Base-by-base conservation (phyloP, 2,329 filamentous ascomycete genomes). In the Daldinia sp. region DNA sequence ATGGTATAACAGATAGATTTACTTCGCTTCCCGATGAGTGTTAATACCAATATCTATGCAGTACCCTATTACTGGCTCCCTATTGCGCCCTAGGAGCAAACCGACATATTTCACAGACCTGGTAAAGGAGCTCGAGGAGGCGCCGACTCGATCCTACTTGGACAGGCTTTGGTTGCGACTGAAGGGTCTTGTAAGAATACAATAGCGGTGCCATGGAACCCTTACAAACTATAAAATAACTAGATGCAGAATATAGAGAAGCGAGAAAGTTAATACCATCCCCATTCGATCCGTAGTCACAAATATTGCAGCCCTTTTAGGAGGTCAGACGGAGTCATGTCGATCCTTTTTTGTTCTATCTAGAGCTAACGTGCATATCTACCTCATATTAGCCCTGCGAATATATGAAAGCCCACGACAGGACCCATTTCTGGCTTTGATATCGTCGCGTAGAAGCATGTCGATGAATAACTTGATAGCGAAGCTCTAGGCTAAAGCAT, bases 21-120 rank as follows among this genome's bases (percentile, higher is more conserved):
- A 13, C 4, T 29, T 7, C 21, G 21, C 10, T 51, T 17, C n/a
- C 15, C 21, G 10, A 8, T 19, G 3, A 25, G 21, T 9, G 9
- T 3, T 32, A 47, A 30, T 39, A 17, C 21, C 55, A 13, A 54
- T 9, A 23, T 9, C 15, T 25, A 30, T 13, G 19, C 58, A 83
- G 81, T 83, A 85, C 68, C 78, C 78, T 17, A 72, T 83, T 10
- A 81, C 76, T n/a, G 82, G 83, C 37, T 76, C 76, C 3, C 76
- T 89, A 41, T 76, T 89, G 59, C 76, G 80, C 54, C 88, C 88
- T 11, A 82, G 81, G 73, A 88, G 85, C 70, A 86, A 90, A 67
- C 88, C 88, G 34, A 84, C 82, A 0, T 88, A 91, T 73, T 91
- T 88, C 71, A 74, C 79, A 17, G 84, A 89, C 66, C 75, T 91